phyloP scores from a whole-genome alignment of 2,329 filamentous ascomycete genomes.

The Microdochium nivale region DNA sequence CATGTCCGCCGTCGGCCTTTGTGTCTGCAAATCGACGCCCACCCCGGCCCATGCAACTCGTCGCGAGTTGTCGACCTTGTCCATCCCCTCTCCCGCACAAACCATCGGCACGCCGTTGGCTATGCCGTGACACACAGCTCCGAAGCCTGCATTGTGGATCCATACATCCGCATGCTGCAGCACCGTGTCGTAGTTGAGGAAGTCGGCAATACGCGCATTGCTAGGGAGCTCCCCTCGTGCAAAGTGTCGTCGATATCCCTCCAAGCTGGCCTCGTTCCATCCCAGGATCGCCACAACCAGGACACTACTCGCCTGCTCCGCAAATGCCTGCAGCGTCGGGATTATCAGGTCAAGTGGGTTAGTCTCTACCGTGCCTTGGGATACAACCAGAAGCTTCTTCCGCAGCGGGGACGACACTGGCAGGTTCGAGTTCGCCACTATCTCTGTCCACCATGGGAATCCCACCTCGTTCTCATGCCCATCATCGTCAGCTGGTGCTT shows the following conservation, averaged over 20 bases:
- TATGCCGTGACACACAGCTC: conserved; percentile 29
- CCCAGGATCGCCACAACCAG: conserved; percentile 27
- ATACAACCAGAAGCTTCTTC: conserved; percentile 26
- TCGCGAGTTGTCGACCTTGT: conserved; percentile 28
- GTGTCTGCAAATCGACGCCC: conserved; percentile 21
- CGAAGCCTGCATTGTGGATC: conserved; percentile 32
- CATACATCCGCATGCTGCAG: conserved; percentile 25
- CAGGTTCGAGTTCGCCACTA: conserved; percentile 16
- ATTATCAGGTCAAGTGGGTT: conserved; percentile 27
- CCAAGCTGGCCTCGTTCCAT: conserved; percentile 14
- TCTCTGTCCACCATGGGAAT: conserved; percentile 24
- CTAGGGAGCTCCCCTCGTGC: conserved; percentile 8
- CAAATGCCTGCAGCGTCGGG: conserved; percentile 25
- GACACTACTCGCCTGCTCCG: conserved; percentile 11
- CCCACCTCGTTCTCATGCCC: conserved; percentile 7
- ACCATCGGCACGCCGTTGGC: conserved; percentile 30
- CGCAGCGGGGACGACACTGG: conserved; percentile 1
- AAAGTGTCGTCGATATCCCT: not conserved
- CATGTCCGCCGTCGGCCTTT: conserved; percentile 15
- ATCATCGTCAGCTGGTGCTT: conserved; percentile 2
- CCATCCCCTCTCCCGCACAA: conserved; percentile 29
- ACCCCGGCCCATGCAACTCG: conserved; percentile 23
- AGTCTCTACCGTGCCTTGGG: conserved; percentile 30
- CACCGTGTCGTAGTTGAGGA: conserved; percentile 28
- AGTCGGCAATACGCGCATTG: conserved; percentile 25